Evolutionary conservation across 192 early-diverging fungal genomes (phyloP).

Genomic region (Gaertneriomyces sp.): DNA sequence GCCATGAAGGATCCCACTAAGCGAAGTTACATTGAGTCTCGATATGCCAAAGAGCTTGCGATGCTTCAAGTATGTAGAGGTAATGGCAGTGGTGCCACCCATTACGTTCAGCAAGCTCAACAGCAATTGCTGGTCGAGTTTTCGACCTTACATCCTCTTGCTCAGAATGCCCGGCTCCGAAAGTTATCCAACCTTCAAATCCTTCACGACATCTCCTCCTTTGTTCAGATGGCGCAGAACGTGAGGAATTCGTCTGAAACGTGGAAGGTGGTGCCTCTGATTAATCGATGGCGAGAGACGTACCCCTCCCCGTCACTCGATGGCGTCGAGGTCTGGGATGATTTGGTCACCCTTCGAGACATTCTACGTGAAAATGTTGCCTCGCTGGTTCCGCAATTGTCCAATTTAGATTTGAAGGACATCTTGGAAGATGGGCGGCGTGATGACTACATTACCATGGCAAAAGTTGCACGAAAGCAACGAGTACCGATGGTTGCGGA

Average conservation of each 20-base stretch:
- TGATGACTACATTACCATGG: slow-evolving; percentile 28
- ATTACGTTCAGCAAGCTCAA: slow-evolving; percentile 30
- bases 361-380: slow-evolving; percentile 44
- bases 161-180: slow-evolving; percentile 10
- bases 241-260: neutral
- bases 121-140: slow-evolving; percentile 26
- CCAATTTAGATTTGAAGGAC: too few species aligned
- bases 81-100: slow-evolving; percentile 27
- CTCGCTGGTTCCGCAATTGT: neutral
- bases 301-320: slow-evolving; percentile 48
- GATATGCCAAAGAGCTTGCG: too few species aligned
- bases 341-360: slow-evolving; percentile 49
- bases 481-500: slow-evolving; percentile 55
- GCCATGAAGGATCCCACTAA: slow-evolving; percentile 23
- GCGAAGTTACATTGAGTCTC: neutral
- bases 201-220: slow-evolving; percentile 21
- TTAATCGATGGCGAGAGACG: slow-evolving; percentile 18
- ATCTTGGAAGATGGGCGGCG: too few species aligned
- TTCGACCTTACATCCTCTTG: slow-evolving; percentile 24
- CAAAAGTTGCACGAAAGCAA: slow-evolving; percentile 59
- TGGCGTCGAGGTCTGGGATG: slow-evolving; percentile 60
- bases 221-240: slow-evolving; percentile 22
- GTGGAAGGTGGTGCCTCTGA: neutral
- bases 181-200: slow-evolving; percentile 13
- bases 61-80: neutral